Conservation (phyloP, 129 eudicot genomes). For the Deinandra increscens region DNA sequence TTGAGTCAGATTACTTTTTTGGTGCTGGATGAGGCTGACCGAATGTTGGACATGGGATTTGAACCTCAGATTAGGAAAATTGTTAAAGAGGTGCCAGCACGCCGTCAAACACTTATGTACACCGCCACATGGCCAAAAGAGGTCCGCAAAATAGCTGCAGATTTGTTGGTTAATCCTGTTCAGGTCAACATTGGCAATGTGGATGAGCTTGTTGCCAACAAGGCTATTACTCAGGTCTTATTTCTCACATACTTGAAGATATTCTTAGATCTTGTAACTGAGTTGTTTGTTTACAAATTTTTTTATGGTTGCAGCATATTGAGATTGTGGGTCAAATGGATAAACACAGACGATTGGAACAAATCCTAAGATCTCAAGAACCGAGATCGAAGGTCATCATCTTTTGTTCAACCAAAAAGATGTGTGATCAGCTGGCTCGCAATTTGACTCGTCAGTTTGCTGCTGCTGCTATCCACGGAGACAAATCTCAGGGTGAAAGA, state of each 20-base stretch:
- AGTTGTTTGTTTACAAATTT: neutral
- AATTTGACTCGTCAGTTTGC: conserved; percentile 66
- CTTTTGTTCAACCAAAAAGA: conserved; percentile 92
- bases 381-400: conserved; percentile 83
- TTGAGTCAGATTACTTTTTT: conserved; percentile 83
- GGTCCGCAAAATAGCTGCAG: conserved; percentile 94
- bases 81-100: conserved; percentile 79
- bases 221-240: conserved; percentile 87
- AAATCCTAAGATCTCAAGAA: conserved; percentile 87
- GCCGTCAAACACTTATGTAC: conserved; percentile 95
- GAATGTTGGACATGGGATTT: conserved; percentile 99
- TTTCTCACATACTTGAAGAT: neutral
- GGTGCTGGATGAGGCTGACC: conserved; percentile 95
- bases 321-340: conserved; percentile 75
- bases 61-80: conserved; percentile 97
- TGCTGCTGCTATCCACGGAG: conserved; percentile 98
- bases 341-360: conserved; percentile 75
- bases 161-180: conserved; percentile 72
- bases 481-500: conserved; percentile 86
- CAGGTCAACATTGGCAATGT: conserved; percentile 96
- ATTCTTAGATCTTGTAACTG: neutral
- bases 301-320: conserved; percentile 48
- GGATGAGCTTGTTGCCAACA: conserved; percentile 93
- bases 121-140: conserved; percentile 99
- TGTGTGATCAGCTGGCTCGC: conserved; percentile 92